Conservation (phyloP, 768 basidiomycete genomes). For the Dioszegia hungarica region DNA sequence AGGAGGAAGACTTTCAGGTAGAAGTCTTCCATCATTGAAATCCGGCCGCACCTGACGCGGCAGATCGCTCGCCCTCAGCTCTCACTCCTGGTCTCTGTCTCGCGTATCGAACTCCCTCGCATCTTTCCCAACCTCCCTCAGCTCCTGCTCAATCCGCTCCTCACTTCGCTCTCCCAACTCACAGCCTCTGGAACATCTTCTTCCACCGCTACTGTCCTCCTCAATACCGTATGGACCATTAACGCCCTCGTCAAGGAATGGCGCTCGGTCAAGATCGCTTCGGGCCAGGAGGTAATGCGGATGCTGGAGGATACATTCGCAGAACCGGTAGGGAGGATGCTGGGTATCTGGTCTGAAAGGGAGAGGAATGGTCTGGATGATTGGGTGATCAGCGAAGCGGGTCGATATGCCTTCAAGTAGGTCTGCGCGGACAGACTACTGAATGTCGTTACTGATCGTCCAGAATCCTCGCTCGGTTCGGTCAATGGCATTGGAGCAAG, state of each 20-base stretch:
- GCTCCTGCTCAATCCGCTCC: constrained; percentile 39
- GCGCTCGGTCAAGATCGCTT: constrained; percentile 42
- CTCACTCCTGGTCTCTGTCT: constrained; percentile 36
- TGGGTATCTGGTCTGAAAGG: constrained; percentile 26
- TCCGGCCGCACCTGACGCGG: neutral
- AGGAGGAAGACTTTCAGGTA: constrained; percentile 38
- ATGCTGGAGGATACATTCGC: constrained; percentile 31
- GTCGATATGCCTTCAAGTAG: constrained; percentile 33
- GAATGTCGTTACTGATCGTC: neutral
- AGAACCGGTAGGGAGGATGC: constrained; percentile 23
- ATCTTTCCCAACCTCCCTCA: constrained; percentile 39
- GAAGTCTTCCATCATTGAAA: neutral
- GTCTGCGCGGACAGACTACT: neutral
- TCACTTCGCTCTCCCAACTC: constrained; percentile 34
- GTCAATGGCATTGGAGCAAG: constrained; percentile 37
- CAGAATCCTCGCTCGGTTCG: constrained; percentile 40
- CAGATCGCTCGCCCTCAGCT: constrained; percentile 48
- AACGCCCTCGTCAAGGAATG: constrained; percentile 48
- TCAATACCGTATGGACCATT: constrained; percentile 47
- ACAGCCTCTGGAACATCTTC: constrained; percentile 12
- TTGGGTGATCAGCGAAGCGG: constrained; percentile 22
- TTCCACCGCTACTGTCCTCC: constrained; percentile 29
- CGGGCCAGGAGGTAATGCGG: constrained; percentile 39
- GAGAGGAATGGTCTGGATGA: constrained; percentile 11
- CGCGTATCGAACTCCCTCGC: constrained; percentile 42